phyloP scores from a whole-genome alignment of 306 rosid species.

The Ormosia emarginata region DNA sequence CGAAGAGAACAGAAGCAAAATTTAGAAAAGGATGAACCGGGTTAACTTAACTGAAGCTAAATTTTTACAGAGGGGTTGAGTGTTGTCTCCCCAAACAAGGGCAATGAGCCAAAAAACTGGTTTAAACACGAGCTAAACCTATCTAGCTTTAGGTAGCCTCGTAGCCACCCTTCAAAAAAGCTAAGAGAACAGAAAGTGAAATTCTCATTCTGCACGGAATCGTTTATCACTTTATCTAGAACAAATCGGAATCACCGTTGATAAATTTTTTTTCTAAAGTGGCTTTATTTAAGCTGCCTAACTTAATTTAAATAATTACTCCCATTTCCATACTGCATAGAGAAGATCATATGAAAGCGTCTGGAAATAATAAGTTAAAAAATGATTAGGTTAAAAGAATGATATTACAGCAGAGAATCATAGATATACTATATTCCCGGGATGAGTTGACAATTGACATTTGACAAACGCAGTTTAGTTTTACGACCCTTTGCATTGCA shows the following conservation, averaged over 20 bases:
- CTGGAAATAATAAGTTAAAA: slow-evolving; percentile 25
- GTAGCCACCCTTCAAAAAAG: not conserved
- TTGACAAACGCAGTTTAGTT: slow-evolving; percentile 3
- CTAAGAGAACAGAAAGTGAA: not conserved
- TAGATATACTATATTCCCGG: slow-evolving; percentile 1
- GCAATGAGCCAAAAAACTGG: not conserved
- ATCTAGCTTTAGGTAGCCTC: not conserved
- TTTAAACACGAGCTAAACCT: slow-evolving; percentile 19
- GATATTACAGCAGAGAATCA: not conserved
- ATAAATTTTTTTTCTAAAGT: not conserved
- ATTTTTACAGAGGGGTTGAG: slow-evolving; percentile 29
- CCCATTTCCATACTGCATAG: not conserved
- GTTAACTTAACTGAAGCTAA: not conserved
- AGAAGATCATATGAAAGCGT: no score
- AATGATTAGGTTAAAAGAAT: slow-evolving; percentile 16
- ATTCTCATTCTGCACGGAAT: slow-evolving; percentile 24
- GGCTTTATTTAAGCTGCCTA: slow-evolving; percentile 21
- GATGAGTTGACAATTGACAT: slow-evolving; percentile 45
- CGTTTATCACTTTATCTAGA: not conserved
- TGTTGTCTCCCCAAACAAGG: slow-evolving; percentile 32
- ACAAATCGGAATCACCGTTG: not conserved
- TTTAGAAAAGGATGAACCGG: not conserved
- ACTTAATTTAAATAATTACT: not conserved
- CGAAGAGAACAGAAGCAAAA: not conserved
- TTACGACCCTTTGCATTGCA: not conserved